Conservation (phyloP, 2,329 filamentous ascomycete genomes). For the Sclerotinia minor region DNA sequence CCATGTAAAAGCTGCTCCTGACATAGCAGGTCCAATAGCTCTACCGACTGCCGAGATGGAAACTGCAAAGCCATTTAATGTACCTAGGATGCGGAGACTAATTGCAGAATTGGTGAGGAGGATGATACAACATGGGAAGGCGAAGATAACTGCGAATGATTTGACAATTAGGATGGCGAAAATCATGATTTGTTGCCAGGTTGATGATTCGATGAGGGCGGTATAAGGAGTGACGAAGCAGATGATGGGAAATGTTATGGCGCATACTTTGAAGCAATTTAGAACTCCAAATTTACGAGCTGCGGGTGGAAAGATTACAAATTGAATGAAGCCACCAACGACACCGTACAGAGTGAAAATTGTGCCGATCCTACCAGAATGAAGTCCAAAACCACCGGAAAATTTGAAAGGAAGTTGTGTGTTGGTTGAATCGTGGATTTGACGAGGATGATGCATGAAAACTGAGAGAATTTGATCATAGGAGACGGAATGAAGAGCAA, state of each 20-base stretch:
- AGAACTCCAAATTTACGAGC: conserved; percentile 74
- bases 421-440: conserved; percentile 55
- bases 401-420: conserved; percentile 76
- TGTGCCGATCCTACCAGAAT: conserved; percentile 74
- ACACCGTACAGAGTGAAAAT: conserved; percentile 84
- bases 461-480: conserved; percentile 89
- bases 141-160: conserved; percentile 74
- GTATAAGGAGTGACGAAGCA: conserved; percentile 84
- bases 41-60: conserved; percentile 78
- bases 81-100: conserved; percentile 76
- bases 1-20: conserved; percentile 71
- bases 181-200: conserved; percentile 59
- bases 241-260: conserved; percentile 67
- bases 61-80: conserved; percentile 87
- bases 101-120: conserved; percentile 83
- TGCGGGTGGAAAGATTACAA: conserved; percentile 79
- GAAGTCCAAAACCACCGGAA: conserved; percentile 73
- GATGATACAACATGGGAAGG: conserved; percentile 87
- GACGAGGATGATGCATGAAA: conserved; percentile 75
- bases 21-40: conserved; percentile 73
- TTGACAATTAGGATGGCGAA: conserved; percentile 71
- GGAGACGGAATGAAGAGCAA: conserved; percentile 79
- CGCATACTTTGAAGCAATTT: conserved; percentile 68
- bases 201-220: conserved; percentile 56
- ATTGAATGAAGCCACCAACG: conserved; percentile 78